phyloP scores from a whole-genome alignment of 306 rosid genomes.

The Adenanthera pavonina region DNA sequence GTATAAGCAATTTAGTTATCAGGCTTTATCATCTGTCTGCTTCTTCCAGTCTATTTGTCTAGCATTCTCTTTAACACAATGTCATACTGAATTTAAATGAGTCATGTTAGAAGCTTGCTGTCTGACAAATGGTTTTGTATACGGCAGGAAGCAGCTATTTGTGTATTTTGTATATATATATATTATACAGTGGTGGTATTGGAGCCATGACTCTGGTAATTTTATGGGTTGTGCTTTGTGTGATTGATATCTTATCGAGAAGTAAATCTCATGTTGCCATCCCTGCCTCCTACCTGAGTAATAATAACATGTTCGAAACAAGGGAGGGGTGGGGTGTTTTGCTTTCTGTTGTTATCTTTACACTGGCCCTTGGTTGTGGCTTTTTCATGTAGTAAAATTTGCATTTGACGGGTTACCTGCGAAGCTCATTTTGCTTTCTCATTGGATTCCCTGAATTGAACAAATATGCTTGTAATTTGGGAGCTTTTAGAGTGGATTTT shows the following conservation, averaged over 20 bases:
- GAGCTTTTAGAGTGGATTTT: not conserved
- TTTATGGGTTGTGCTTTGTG: not conserved
- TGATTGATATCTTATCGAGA: not conserved
- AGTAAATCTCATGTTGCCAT: not conserved
- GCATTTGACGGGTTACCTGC: not conserved
- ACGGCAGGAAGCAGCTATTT: not conserved
- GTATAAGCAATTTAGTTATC: not conserved
- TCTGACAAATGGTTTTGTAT: not conserved
- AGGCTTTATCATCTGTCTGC: not conserved
- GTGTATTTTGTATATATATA: no score
- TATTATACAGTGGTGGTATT: no score
- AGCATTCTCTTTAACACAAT: not conserved
- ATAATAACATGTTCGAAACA: not conserved
- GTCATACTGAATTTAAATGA: not conserved
- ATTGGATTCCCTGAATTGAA: not conserved
- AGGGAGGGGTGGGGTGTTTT: not conserved
- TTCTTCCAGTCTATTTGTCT: not conserved
- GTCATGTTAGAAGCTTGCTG: not conserved
- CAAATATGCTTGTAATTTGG: not conserved
- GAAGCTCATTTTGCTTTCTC: not conserved
- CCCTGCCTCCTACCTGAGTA: not conserved
- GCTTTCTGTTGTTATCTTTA: not conserved
- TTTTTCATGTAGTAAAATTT: slow-evolving; percentile 4
- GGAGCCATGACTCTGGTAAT: no score
- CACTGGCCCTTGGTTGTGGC: not conserved